Evolutionary conservation across 495 filamentous ascomycete species (phyloP), one percentile per base, ranked within the genome.

Genomic region (Aspergillus cavernicola): DNA sequence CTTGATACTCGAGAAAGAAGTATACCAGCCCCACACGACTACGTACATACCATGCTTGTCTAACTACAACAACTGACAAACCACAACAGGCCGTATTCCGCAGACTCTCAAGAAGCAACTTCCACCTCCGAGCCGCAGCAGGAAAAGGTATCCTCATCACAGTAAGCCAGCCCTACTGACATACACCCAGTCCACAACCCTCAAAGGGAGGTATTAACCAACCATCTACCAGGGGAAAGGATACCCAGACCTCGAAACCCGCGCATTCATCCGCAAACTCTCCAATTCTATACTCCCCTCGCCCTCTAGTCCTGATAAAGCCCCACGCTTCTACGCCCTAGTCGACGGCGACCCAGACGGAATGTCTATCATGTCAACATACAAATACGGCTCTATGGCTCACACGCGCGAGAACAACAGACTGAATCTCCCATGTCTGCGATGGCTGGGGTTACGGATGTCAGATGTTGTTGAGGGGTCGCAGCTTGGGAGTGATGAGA

Each of bases 1-100:
- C 22, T 62, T 97, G 0, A 79, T 97, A 0, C 79, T 98, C 29
- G 93, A 98, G 65, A 98, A 98, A 73, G 93, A 98, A 76, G 90
- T 87, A 62, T 37, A 24, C 24, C 5, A 18, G 1, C 40, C 13
- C 26, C 0, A 24, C 7, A 19, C 26, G 20, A 10, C 19, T 43
- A 3, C 13, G 1, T n/a, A 23, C 26, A 38, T n/a, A 15, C 16
- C 13, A 38, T 38, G 16, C 35, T 15, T 16, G 16, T 18, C 16
- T 4, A 18, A 18, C n/a, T n/a, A 12, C 13, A 45, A 31, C 23
- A 23, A 8, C 46, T 16, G 24, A 23, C 4, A 33, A 8, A 24
- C 10, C 1, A 4, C 29, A 15, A 33, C 43, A 92, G 90, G 89
- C 91, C 13, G 86, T 89, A 0, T 97, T 95, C 61, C 85, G 87